Base-by-base conservation (phyloP, 106 monocot species). In the Alisma plantagoaquatica region DNA sequence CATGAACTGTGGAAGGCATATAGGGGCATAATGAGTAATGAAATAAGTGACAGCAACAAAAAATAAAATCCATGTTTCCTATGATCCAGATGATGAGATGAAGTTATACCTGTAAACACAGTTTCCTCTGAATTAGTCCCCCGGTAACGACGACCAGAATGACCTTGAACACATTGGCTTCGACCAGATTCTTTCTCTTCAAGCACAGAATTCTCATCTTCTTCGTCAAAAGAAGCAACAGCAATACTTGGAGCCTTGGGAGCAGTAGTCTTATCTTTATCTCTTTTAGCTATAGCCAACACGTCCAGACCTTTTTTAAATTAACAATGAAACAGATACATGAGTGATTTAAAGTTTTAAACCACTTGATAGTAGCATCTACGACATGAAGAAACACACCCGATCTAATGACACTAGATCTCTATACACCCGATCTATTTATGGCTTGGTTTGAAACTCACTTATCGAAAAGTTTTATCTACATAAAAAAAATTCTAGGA, bases 221-320 rank as follows among this genome's bases (percentile, higher is more conserved):
- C 85, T 18, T 85, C 85, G 8, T 60, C 43, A 10, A 59, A 77
- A 67, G 32, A 46, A 3, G 74, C 29, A 10, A 69, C 30, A 5
- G 67, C 67, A 30, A 80, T 31, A 38, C 33, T 25, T 48, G 76
- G 87, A 56, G 53, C 67, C 74, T 77, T 93, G 43, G 80, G 83
- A 1, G 29, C 71, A n/a, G 30, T 27, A 23, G 53, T 69, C 31
- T 62, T 64, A 45, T 59, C 64, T 20, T 51, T 46, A 17, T 33
- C 77, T 53, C 82, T 70, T 61, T 93, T 87, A 20, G 59, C 53
- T 48, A 29, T 62, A 42, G 92, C 92, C 41, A 93, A 69, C 28
- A 72, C 56, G 65, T 93, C 92, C 52, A 93, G 45, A 38, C 87
- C 92, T 93, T 61, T 0, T 4, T 9, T 10, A n/a, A n/a, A n/a